Base-by-base conservation (phyloP, 768 basidiomycete species). In the Gyrodon lividus region DNA sequence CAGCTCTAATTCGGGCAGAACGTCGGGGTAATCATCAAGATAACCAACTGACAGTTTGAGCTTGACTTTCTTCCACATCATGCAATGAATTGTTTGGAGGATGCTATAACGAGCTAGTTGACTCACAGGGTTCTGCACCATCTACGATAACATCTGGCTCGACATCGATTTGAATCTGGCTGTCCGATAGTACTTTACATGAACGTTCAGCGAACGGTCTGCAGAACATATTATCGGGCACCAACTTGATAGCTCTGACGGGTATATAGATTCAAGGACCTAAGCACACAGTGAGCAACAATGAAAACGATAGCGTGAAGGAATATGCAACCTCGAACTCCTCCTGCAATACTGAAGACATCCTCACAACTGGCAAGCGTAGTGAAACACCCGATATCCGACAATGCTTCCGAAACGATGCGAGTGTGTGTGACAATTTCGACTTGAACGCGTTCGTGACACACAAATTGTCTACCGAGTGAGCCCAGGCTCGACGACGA, bases 261-360 rank as follows among this genome's bases (percentile, higher is more conserved):
- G 92, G 69, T 96, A 98, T 68, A 98, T 98, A 3, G 92, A 87
- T 73, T 96, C 93, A 59, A 98, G 80, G 23, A 97, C 93, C 89
- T 96, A 62, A n/a, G 17, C 26, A 51, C 53, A 45, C 20, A 46
- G 47, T 55, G 55, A 48, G 58, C 44, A 43, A 56, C 26, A 47
- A 35, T 37, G 49, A 43, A 41, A 24, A 26, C 38, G 19, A 40
- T 43, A 35, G 34, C 50, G 49, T 38, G 47, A 51, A 51, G 38
- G 39, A 57, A 48, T 54, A 53, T 22, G 49, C 57, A 62, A 95
- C 93, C 84, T 98, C 93, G 56, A 94, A 84, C 70, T 98, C 94
- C 72, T 98, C 94, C 49, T 83, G 75, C 48, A 97, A 75, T 33
- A 82, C 75, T 53, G 66, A 59, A 52, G 81, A 79, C 87, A 89